Percentiles rank a stretch among this genome's conserved stretches.
These are phyloP conservation scores for Parastagonospora avenae DNA, from an alignment of 2,329 filamentous ascomycete genomes.

Conservation along the genomic window DNA sequence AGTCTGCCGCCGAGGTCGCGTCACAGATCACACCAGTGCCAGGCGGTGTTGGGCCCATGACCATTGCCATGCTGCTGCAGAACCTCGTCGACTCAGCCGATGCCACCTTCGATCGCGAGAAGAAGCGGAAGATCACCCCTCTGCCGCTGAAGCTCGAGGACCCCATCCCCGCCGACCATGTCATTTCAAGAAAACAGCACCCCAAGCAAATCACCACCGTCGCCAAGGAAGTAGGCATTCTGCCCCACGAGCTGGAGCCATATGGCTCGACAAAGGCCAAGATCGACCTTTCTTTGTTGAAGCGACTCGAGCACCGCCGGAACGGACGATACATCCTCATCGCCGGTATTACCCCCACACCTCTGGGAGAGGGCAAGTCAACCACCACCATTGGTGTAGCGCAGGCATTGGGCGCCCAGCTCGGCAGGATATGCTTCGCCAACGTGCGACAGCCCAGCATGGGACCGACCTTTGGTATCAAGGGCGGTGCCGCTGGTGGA, in stretches of 20 bases:
- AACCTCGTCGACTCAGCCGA: slow-evolving; percentile 91
- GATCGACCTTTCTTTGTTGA: slow-evolving; percentile 80
- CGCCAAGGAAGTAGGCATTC: slow-evolving; percentile 85
- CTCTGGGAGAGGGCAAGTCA: slow-evolving; percentile 95
- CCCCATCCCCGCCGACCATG: slow-evolving; percentile 95
- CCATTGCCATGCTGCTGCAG: slow-evolving; percentile 95
- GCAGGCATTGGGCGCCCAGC: slow-evolving; percentile 87
- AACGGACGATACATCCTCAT: slow-evolving; percentile 93
- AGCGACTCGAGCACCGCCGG: slow-evolving; percentile 82
- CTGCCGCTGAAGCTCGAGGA: slow-evolving; percentile 79
- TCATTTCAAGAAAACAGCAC: slow-evolving; percentile 82
- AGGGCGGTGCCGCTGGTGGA: slow-evolving; percentile 94
- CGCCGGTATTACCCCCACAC: slow-evolving; percentile 94
- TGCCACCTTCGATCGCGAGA: slow-evolving; percentile 80
- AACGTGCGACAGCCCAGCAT: slow-evolving; percentile 97
- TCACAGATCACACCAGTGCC: slow-evolving; percentile 95
- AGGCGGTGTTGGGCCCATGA: slow-evolving; percentile 97
- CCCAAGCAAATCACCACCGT: slow-evolving; percentile 91
- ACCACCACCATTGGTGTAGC: slow-evolving; percentile 96
- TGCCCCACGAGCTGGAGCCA: slow-evolving; percentile 86
- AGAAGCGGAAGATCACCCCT: slow-evolving; percentile 76
- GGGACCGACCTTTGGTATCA: slow-evolving; percentile 98
- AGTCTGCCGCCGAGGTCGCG: slow-evolving; percentile 80
- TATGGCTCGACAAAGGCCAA: slow-evolving; percentile 97
- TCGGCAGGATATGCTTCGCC: slow-evolving; percentile 87